phyloP scores from a whole-genome alignment of 768 basidiomycete genomes.

The Amanita exitialis region DNA sequence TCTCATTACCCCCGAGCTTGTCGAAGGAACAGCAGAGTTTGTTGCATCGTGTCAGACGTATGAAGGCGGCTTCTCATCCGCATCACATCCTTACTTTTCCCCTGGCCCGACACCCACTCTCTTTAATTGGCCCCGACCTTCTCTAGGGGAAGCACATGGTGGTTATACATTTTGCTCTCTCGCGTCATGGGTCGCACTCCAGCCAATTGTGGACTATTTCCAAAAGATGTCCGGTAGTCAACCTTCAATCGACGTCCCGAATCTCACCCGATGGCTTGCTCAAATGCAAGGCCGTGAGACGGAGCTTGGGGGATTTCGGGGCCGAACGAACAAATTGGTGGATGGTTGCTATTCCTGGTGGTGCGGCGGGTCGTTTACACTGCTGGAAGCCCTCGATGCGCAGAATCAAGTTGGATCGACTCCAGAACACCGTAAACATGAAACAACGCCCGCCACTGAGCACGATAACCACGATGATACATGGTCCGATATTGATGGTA shows the following conservation, averaged over 20 bases:
- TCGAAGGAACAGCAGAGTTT: slow-evolving; percentile 67
- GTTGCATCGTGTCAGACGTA: slow-evolving; percentile 91
- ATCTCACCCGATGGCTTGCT: slow-evolving; percentile 70
- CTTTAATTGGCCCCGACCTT: slow-evolving; percentile 45
- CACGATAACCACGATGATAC: slow-evolving; percentile 12
- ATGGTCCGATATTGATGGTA: slow-evolving; percentile 73
- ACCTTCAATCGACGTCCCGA: slow-evolving; percentile 44
- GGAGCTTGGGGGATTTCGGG: slow-evolving; percentile 89
- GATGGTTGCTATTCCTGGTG: slow-evolving; percentile 99
- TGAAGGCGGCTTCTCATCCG: slow-evolving; percentile 88
- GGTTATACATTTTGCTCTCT: slow-evolving; percentile 95
- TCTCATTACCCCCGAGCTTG: slow-evolving; percentile 81
- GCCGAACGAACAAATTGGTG: slow-evolving; percentile 95
- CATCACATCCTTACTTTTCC: slow-evolving; percentile 60
- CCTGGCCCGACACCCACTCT: slow-evolving; percentile 12
- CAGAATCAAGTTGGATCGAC: slow-evolving; percentile 23
- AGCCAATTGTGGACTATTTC: slow-evolving; percentile 34
- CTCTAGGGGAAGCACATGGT: slow-evolving; percentile 93
- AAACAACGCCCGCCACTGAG: neutral
- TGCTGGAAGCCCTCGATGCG: slow-evolving; percentile 56
- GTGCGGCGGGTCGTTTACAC: slow-evolving; percentile 82
- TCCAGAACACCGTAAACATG: slow-evolving; percentile 6
- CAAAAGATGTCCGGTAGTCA: slow-evolving; percentile 8
- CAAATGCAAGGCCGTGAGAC: slow-evolving; percentile 76
- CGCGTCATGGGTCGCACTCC: slow-evolving; percentile 74